A percentile compares a stretch with the other conserved stretches of the same genome.
Conservation (phyloP, 352 stramenopile species). For the Sclerospora graminicola region DNA sequence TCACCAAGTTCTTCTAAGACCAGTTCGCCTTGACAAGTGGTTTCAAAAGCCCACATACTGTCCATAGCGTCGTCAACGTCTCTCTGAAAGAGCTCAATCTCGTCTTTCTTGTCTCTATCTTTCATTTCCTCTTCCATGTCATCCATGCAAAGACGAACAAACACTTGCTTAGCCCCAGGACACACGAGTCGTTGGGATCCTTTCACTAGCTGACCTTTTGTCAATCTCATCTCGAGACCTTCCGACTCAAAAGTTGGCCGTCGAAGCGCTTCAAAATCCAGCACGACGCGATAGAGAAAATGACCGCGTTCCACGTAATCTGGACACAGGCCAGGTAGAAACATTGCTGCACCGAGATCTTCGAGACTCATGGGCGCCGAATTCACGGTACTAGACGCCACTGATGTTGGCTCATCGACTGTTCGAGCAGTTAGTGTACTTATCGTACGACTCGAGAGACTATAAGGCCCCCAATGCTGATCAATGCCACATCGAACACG, state of each 20-base stretch:
- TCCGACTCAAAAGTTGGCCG: constrained; percentile 38
- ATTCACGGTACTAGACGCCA: constrained; percentile 6
- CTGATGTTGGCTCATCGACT: neutral
- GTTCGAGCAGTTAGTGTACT: constrained; percentile 29
- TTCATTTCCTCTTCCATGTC: constrained; percentile 2
- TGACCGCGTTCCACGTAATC: constrained; percentile 42
- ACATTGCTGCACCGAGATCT: constrained; percentile 14
- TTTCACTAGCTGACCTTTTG: constrained; percentile 43
- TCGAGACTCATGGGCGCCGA: constrained; percentile 1
- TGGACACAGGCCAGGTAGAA: constrained; percentile 51
- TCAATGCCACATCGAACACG: constrained; percentile 48
- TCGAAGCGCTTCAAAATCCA: constrained; percentile 36
- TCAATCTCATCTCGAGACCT: constrained; percentile 39
- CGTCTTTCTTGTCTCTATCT: constrained; percentile 4
- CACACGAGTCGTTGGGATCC: constrained; percentile 46
- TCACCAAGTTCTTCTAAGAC: constrained; percentile 57
- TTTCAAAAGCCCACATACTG: constrained; percentile 60
- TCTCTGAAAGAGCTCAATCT: constrained; percentile 17
- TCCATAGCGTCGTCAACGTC: constrained; percentile 25
- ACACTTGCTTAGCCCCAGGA: constrained; percentile 54
- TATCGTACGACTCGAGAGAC: constrained; percentile 46
- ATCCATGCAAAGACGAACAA: constrained; percentile 31
- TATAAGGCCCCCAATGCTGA: constrained; percentile 58
- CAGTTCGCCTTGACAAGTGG: constrained; percentile 40
- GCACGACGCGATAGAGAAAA: constrained; percentile 58